A percentile compares a stretch with the other conserved stretches of the same genome.
Conservation (phyloP, 257 asterid species). For the Plantago ovata region DNA sequence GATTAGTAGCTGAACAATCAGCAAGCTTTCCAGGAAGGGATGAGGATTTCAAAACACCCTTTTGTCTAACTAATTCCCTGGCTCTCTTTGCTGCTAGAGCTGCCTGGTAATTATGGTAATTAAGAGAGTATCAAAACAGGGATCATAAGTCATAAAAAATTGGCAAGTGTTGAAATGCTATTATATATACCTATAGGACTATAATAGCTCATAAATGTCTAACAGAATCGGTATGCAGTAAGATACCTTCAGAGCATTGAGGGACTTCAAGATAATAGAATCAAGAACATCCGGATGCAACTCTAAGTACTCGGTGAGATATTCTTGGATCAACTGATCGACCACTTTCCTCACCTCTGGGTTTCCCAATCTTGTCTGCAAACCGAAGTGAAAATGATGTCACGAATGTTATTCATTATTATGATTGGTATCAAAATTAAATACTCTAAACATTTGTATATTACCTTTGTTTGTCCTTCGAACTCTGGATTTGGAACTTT, state of each 20-base stretch:
- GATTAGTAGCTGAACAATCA: constrained; percentile 91
- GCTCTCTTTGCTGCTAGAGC: constrained; percentile 98
- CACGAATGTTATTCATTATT: neutral
- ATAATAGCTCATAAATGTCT: too few species aligned
- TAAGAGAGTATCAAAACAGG: constrained; percentile 13
- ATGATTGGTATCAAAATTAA: neutral
- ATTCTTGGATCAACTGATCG: constrained; percentile 79
- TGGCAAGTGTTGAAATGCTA: too few species aligned
- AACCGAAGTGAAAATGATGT: constrained; percentile 6
- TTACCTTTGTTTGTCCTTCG: constrained; percentile 99
- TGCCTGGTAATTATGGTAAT: too few species aligned
- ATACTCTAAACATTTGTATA: neutral
- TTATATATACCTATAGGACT: too few species aligned
- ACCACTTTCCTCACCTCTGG: constrained; percentile 90
- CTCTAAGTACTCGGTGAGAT: constrained; percentile 90
- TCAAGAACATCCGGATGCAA: constrained; percentile 95
- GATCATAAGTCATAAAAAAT: too few species aligned
- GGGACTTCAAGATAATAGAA: constrained; percentile 80
- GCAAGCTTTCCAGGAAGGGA: constrained; percentile 99
- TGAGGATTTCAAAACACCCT: constrained; percentile 78
- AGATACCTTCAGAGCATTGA: constrained; percentile 88
- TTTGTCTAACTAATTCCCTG: constrained; percentile 90
- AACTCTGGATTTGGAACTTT: constrained; percentile 94
- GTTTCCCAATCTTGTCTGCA: constrained; percentile 93
- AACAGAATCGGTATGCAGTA: neutral